A percentile compares a stretch with the other conserved stretches of the same genome.
Evolutionary conservation across 1,284 basidiomycete genomes (phyloP).

Genomic region (Gomphus bonarii): DNA sequence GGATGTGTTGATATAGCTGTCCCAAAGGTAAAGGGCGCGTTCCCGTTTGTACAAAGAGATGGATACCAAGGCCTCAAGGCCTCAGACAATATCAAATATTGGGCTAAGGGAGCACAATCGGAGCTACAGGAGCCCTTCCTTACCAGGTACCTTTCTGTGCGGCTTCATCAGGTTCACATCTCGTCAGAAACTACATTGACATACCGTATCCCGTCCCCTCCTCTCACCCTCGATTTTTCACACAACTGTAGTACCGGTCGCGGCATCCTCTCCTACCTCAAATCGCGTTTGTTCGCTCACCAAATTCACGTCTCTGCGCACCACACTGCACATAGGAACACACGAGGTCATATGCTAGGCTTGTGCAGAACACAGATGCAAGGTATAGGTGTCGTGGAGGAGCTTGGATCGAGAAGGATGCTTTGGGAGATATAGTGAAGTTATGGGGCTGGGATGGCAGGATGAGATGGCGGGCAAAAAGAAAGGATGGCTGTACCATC

Average conservation of each 20-base stretch:
- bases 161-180: neutral
- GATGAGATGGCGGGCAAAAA: conserved; percentile 19
- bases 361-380: conserved; percentile 24
- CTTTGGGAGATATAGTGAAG: conserved; percentile 37
- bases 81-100: conserved; percentile 31
- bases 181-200: conserved; percentile 28
- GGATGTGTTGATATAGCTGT: neutral
- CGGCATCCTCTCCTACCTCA: conserved; percentile 4
- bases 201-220: conserved; percentile 37
- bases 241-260: neutral
- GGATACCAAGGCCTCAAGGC: conserved; percentile 46
- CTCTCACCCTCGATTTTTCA: conserved; percentile 37
- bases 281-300: conserved; percentile 17
- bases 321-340: conserved; percentile 22
- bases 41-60: conserved; percentile 33
- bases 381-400: conserved; percentile 17
- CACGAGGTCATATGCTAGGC: conserved; percentile 33
- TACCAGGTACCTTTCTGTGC: conserved; percentile 23
- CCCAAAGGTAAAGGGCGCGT: conserved; percentile 14
- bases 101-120: conserved; percentile 19
- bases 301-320: conserved; percentile 19
- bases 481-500: conserved; percentile 1
- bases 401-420: conserved; percentile 34
- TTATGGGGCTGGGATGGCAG: conserved; percentile 40
- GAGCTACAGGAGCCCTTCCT: conserved; percentile 24